phyloP scores from a whole-genome alignment of 148 eudicot genomes.

The Amaranthus cruentus region DNA sequence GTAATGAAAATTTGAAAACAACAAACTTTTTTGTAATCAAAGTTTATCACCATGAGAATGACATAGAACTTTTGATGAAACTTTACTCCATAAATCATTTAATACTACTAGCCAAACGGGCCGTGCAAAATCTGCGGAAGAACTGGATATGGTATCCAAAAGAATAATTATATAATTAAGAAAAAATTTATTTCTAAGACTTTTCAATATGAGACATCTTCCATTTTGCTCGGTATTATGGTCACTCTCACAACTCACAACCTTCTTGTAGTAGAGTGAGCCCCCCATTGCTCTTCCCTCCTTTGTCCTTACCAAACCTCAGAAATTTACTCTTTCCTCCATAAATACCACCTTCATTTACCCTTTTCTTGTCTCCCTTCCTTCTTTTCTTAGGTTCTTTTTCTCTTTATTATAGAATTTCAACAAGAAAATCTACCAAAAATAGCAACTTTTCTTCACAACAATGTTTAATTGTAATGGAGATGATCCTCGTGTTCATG shows the following conservation, averaged over 20 bases:
- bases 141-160: too few relatives aligned
- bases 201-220: neutral
- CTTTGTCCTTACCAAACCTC: neutral
- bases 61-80: too few relatives aligned
- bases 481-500: constrained; percentile 58
- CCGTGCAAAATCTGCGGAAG: too few relatives aligned
- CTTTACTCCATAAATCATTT: too few relatives aligned
- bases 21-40: too few relatives aligned
- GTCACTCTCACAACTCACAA: neutral
- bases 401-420: too few relatives aligned
- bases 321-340: neutral
- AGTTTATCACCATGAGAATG: too few relatives aligned
- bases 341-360: neutral
- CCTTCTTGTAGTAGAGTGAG: constrained; percentile 1
- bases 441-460: neutral
- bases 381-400: neutral
- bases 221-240: neutral
- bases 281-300: neutral
- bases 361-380: neutral
- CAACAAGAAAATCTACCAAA: too few relatives aligned
- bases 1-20: too few relatives aligned
- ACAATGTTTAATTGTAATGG: constrained; percentile 55
- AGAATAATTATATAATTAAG: too few relatives aligned
- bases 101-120: too few relatives aligned
- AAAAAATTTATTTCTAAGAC: too few relatives aligned